These are phyloP conservation scores for Claviceps quebecensis DNA, from an alignment of 2,329 filamentous ascomycete species.

Conservation along the genomic window DNA sequence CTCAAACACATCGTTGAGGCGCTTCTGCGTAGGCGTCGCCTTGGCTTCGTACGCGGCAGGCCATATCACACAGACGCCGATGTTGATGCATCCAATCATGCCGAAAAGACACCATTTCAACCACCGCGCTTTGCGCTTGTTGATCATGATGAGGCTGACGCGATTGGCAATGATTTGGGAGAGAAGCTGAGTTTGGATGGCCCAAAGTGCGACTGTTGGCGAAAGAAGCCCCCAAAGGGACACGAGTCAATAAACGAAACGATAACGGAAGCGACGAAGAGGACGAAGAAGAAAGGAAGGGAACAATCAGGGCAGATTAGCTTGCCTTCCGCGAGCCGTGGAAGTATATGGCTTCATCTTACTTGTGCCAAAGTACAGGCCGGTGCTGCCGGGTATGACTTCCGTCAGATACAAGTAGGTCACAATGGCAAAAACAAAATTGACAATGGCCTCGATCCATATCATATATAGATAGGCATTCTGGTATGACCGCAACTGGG, in stretches of 20 bases:
- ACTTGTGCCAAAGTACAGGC: constrained; percentile 7
- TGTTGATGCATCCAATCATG: constrained; percentile 22
- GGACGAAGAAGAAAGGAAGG: background rate
- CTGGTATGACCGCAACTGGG: constrained; percentile 7
- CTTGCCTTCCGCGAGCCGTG: background rate
- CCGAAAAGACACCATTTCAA: constrained; percentile 23
- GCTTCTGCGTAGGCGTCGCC: constrained; percentile 4
- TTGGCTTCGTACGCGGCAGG: constrained; percentile 18
- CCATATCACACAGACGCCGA: constrained; percentile 27
- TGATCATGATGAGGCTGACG: constrained; percentile 25
- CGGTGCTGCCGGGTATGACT: constrained; percentile 6
- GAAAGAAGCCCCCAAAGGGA: no score
- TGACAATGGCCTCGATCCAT: constrained; percentile 13
- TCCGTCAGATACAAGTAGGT: constrained; percentile 14
- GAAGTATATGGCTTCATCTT: background rate
- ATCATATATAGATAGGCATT: constrained; percentile 16
- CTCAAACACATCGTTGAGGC: constrained; percentile 12
- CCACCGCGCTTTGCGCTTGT: constrained; percentile 17
- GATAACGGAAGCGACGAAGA: background rate
- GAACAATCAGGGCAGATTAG: background rate
- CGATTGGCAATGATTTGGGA: constrained; percentile 32
- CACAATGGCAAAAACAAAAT: constrained; percentile 13
- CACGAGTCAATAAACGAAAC: no score
- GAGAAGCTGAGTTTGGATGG: constrained; percentile 23
- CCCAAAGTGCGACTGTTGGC: constrained; percentile 7